Evolutionary conservation across 2,329 filamentous ascomycete genomes (phyloP), one percentile per base, ranked within the genome.

Genomic region (Bipolaris bicolor): DNA sequence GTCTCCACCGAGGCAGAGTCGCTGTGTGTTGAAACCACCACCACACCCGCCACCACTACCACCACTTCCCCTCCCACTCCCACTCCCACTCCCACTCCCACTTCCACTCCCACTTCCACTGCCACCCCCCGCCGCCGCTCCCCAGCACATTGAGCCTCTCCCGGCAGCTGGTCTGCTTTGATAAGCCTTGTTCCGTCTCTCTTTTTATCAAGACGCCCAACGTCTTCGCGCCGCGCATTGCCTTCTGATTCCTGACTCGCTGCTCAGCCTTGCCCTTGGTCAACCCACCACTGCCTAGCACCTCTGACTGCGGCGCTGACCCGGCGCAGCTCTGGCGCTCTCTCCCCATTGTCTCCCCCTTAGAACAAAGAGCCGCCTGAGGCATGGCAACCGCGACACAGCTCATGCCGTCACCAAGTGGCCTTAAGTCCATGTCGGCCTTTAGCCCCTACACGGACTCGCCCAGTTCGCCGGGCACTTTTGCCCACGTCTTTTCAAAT

Each of bases 401-500:
- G 62, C 75, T 80, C 59, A 81, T 81, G 79, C 77, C 80, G 62
- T 80, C 78, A 40, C 73, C 73, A 31, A 74, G 60, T 46, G 69
- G 68, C 59, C 68, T 81, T 58, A 75, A 76, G 62, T 82, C 80
- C 61, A 62, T 62, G 60, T 62, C 60, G 49, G 74, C 78, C 51
- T 81, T 82, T 71, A 80, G 78, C 63, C 79, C 81, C n/a, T 83
- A 81, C 68, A 78, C 80, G 47, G 80, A 83, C 62, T 82, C 81
- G 40, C 80, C 81, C 49, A 79, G 76, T 61, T 83, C 81, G 43
- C 81, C 81, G 22, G 76, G 75, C 47, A 74, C 76, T 16, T 82
- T 81, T 64, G 72, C 71, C 46, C 73, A 76, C 4, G 71, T 74
- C 63, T 77, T 78, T 51, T 74, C 76, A 60, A 72, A 74, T 60